phyloP scores from a whole-genome alignment of 2,329 filamentous ascomycete species.

The Epichloe gansuensis region DNA sequence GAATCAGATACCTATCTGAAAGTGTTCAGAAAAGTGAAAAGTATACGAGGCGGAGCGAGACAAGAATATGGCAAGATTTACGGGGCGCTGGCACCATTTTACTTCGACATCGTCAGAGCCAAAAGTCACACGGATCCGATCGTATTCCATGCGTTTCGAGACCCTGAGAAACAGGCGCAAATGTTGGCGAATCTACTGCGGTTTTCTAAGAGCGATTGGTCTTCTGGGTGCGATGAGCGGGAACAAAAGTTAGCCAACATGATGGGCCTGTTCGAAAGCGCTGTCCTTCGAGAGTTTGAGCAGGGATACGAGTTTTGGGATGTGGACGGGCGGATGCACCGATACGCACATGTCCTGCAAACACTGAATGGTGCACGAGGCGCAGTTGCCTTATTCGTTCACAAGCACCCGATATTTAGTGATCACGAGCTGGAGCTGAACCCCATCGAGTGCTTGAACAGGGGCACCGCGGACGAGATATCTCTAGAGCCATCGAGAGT shows the following conservation, averaged over 20 bases:
- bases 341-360: slow-evolving; percentile 77
- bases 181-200: slow-evolving; percentile 70
- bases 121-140: slow-evolving; percentile 66
- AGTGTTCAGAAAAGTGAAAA: slow-evolving; percentile 58
- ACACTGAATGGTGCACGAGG: slow-evolving; percentile 68
- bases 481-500: slow-evolving; percentile 65
- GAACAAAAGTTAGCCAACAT: slow-evolving; percentile 62
- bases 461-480: slow-evolving; percentile 50
- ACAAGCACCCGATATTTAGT: slow-evolving; percentile 74
- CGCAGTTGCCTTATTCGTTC: slow-evolving; percentile 73
- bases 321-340: slow-evolving; percentile 74
- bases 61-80: slow-evolving; percentile 88
- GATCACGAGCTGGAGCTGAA: slow-evolving; percentile 54
- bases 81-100: slow-evolving; percentile 77
- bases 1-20: slow-evolving; percentile 54
- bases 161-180: slow-evolving; percentile 80
- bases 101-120: slow-evolving; percentile 63
- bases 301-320: slow-evolving; percentile 84
- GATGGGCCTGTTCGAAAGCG: slow-evolving; percentile 76
- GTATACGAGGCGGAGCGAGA: slow-evolving; percentile 70
- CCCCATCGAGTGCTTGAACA: slow-evolving; percentile 70
- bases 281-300: slow-evolving; percentile 82
- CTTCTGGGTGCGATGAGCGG: slow-evolving; percentile 58
- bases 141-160: slow-evolving; percentile 74
- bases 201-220: slow-evolving; percentile 72